Evolutionary conservation across 108 stramenopile species (phyloP), one percentile per base, ranked within the genome.

Genomic region (Cylindrotheca fusiformis): DNA sequence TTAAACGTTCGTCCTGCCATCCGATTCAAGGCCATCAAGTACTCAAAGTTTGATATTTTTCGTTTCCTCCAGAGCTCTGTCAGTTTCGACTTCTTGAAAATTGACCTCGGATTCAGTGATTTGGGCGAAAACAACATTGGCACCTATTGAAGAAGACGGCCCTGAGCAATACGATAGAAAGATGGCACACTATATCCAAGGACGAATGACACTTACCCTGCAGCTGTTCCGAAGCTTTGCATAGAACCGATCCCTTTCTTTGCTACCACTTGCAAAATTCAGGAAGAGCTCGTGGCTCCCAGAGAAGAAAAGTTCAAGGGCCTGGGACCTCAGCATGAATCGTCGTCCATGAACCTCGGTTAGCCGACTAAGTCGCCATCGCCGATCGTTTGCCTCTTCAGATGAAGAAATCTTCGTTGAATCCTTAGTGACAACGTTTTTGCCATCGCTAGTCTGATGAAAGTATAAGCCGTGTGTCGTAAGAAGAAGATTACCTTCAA

Each of bases 1-100:
- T 96, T 95, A 81, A 94, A 96, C 20, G 87, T 92, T 5, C 98
- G 74, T 4, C 98, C 98, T 6, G 98, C 96, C 79, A 96, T 81
- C 3, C 87, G 65, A 70, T 98, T 98, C 23, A 97, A 73, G 27
- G 81, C 80, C 92, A 96, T 95, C 6, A 77, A 26, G 31, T 71
- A 77, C 52, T 96, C 91, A 50, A 82, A 85, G 51, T 75, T 91
- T 66, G 72, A 81, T 74, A 99, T 82, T 54, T 84, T 82, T 44
- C 90, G 63, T 60, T 80, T 78, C 14, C 59, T 65, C 93, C 93
- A 94, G 27, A 88, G 60, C 30, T 91, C 90, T 0, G 84, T 85
- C 29, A 86, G 55, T 53, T 75, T 80, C 10, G 86, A 80, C 48
- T 72, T 86, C 48, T 83, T 84, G 56, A 86, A 94, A 10, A 88